Conservation (phyloP, 2,329 filamentous ascomycete genomes). For the Verticillium zaregamsianum region DNA sequence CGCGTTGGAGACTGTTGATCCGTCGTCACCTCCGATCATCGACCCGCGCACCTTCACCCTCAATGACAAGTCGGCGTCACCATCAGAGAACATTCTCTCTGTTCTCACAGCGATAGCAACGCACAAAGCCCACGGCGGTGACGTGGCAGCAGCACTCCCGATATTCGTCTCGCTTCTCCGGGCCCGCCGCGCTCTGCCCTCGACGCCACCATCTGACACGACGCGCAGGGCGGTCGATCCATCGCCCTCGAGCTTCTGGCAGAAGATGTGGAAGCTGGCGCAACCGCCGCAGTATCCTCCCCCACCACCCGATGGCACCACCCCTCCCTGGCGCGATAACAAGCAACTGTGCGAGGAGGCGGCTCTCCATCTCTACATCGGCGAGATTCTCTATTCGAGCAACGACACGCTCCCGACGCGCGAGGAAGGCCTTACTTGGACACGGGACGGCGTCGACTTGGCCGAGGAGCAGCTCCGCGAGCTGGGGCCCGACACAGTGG, state of each 20-base stretch:
- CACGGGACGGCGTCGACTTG: conserved; percentile 77
- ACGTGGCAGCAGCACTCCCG: conserved; percentile 68
- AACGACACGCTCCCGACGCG: conserved; percentile 39
- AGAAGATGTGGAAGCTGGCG: conserved; percentile 17
- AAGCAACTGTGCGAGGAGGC: conserved; percentile 78
- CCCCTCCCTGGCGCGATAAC: conserved; percentile 59
- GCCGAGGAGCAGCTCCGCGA: conserved; percentile 64
- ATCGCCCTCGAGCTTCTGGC: conserved; percentile 3
- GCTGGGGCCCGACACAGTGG: conserved; percentile 21
- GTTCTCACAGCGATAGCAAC: conserved; percentile 74
- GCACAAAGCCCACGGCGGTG: conserved; percentile 67
- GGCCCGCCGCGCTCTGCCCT: conserved; percentile 61
- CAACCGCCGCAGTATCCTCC: conserved; percentile 62
- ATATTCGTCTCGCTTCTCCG: conserved; percentile 82
- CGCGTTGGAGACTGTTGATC: conserved; percentile 53
- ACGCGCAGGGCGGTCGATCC: neutral
- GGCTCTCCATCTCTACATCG: conserved; percentile 82
- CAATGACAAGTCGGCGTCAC: conserved; percentile 50
- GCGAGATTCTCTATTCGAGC: conserved; percentile 82
- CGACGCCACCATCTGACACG: conserved; percentile 21
- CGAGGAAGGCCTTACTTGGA: conserved; percentile 81
- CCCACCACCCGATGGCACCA: conserved; percentile 65
- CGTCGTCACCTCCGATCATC: conserved; percentile 34
- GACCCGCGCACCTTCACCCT: conserved; percentile 61
- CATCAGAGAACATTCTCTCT: conserved; percentile 71